phyloP scores from a whole-genome alignment of 2,329 filamentous ascomycete genomes.

The Arthroderma sp. region DNA sequence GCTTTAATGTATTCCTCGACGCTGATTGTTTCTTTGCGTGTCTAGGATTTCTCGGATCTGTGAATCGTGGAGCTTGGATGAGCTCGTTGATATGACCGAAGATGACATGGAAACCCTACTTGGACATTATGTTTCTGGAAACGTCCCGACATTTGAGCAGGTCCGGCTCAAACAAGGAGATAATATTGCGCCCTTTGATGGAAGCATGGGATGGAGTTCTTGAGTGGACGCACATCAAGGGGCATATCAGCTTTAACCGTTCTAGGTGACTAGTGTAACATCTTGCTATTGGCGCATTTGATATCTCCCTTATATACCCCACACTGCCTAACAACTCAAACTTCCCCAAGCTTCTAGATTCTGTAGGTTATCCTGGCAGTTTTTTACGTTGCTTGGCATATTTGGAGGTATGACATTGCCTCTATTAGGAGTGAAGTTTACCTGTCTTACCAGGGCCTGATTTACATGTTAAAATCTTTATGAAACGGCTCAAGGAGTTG shows the following conservation, averaged over 20 bases:
- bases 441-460: no score
- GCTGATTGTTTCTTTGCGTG: background rate
- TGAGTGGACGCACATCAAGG: background rate
- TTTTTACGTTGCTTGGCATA: no score
- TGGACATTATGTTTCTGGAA: conserved; percentile 45
- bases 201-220: conserved; percentile 20
- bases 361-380: no score
- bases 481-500: no score
- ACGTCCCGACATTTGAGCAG: conserved; percentile 16
- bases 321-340: no score
- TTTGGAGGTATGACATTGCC: no score
- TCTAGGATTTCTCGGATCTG: conserved; percentile 73
- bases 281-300: background rate
- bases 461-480: no score
- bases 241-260: background rate
- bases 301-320: background rate
- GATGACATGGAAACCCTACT: conserved; percentile 67
- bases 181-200: conserved; percentile 16
- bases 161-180: conserved; percentile 13
- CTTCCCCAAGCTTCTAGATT: no score
- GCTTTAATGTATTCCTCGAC: background rate
- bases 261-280: background rate
- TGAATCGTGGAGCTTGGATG: conserved; percentile 65
- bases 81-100: conserved; percentile 64
- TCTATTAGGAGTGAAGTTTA: no score